Percentiles rank a stretch among this genome's conserved stretches.
phyloP scores from a whole-genome alignment of 2,329 filamentous ascomycete species.

The Chalara sp. region DNA sequence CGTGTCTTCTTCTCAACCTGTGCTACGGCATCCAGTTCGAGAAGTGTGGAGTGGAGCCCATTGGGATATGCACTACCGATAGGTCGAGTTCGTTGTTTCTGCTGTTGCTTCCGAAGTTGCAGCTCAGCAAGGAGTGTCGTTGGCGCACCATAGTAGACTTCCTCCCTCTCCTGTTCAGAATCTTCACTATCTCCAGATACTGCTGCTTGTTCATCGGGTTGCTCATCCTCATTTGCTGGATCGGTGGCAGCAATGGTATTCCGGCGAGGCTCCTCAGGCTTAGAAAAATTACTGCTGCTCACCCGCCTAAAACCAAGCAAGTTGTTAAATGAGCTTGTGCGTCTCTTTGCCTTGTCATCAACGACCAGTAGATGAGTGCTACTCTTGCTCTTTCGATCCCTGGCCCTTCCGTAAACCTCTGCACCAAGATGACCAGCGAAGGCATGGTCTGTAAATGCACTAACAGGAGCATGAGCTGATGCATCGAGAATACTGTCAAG shows the following conservation, averaged over 20 bases:
- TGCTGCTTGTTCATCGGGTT: conserved; percentile 11
- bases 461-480: conserved; percentile 79
- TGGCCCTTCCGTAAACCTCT: conserved; percentile 64
- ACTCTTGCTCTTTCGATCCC: conserved; percentile 46
- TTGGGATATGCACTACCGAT: conserved; percentile 55
- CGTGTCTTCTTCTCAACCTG: conserved; percentile 75
- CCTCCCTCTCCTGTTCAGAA: conserved; percentile 33
- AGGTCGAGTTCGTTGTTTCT: conserved; percentile 71
- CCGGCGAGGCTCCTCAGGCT: conserved; percentile 13
- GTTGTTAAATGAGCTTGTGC: conserved; percentile 41
- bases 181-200: conserved; percentile 8
- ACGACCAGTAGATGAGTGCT: conserved; percentile 28
- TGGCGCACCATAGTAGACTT: conserved; percentile 61
- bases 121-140: conserved; percentile 90
- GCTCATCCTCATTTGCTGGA: conserved; percentile 15
- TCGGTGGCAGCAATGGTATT: conserved; percentile 17
- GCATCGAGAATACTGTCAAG: conserved; percentile 90
- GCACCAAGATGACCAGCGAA: conserved; percentile 70
- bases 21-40: conserved; percentile 85
- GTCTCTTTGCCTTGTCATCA: conserved; percentile 32
- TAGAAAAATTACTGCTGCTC: conserved; percentile 17
- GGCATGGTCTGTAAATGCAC: conserved; percentile 83
- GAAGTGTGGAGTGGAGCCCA: conserved; percentile 83
- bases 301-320: conserved; percentile 25
- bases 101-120: conserved; percentile 82